Percentiles rank a stretch among this genome's conserved stretches.
Evolutionary conservation across 2,329 filamentous ascomycete genomes (phyloP).

Genomic region (Aspergillus intermedius): DNA sequence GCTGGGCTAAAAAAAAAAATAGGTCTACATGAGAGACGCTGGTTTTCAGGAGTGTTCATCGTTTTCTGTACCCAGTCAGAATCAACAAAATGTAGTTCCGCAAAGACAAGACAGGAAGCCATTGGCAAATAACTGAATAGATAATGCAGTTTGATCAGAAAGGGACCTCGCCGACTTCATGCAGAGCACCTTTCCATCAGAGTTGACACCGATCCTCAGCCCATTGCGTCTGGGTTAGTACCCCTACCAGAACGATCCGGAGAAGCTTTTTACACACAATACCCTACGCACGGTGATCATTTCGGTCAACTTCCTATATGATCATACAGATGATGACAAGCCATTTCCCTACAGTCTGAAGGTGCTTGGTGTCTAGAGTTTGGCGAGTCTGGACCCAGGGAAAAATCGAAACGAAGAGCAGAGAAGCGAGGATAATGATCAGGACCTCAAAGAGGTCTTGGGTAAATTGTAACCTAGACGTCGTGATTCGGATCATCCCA

Average conservation of each 20-base stretch:
- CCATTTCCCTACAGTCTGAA: background rate
- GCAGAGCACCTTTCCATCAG: background rate
- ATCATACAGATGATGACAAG: background rate
- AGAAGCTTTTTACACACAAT: background rate
- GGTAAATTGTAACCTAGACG: background rate
- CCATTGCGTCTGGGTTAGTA: background rate
- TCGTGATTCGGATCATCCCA: background rate
- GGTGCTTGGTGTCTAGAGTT: background rate
- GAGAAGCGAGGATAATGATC: background rate
- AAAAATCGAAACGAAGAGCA: background rate
- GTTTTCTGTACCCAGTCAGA: background rate
- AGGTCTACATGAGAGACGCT: background rate
- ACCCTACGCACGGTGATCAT: background rate
- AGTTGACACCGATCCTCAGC: background rate
- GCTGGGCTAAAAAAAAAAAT: no score
- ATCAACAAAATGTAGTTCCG: background rate
- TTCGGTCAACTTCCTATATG: background rate
- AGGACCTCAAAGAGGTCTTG: background rate
- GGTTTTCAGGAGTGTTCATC: background rate
- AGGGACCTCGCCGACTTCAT: background rate
- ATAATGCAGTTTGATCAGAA: background rate
- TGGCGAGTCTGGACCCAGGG: background rate
- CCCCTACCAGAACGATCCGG: slow-evolving; percentile 1
- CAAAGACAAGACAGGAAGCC: background rate
- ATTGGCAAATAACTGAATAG: background rate